Evolutionary conservation across 208 protist genomes (phyloP), one percentile per base, ranked within the genome.

Genomic region (Leishmania tarentolae): DNA sequence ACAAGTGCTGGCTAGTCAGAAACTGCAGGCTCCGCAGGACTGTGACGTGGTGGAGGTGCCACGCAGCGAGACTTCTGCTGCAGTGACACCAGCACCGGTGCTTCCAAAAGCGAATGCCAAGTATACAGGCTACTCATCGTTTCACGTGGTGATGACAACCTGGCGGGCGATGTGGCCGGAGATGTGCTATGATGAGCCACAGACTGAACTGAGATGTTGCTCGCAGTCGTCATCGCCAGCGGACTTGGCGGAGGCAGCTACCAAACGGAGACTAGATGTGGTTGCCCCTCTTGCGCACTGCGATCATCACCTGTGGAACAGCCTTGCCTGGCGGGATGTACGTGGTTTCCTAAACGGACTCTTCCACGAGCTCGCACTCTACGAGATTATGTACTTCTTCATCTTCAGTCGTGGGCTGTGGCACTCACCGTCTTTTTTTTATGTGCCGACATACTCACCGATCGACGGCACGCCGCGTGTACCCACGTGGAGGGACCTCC

Each of bases 91-190:
- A 24, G 31, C 63, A 21, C 69, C 42, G 21, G 52, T 53, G 24
- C 57, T 80, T 66, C 65, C 61, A 13, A 65, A 78, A 4, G 78
- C 68, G 63, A 73, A 80, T 24, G 82, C 82, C n/a, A 47, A 17
- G 28, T 84, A 88, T 59, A 80, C 92, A 47, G 95, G 95, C 69
- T 98, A 98, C 83, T 92, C 91, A 37, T 96, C 92, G 37, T 97
- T 93, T 83, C 88, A 92, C 74, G 76, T 98, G 68, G 78, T 91
- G 61, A 96, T 98, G 93, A 92, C 90, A 42, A 90, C 89, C 50
- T 97, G 93, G 93, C 88, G 92, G 37, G 90, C 88, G 21, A 93
- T 97, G 90, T 98, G 95, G 93, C 93, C 95, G 13, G 92, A 96
- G 85, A 85, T 95, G 82, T 47, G 78, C 31, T 95, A 94, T 87